phyloP scores from a whole-genome alignment of 208 protist species.

The Trypanosoma brucei region DNA sequence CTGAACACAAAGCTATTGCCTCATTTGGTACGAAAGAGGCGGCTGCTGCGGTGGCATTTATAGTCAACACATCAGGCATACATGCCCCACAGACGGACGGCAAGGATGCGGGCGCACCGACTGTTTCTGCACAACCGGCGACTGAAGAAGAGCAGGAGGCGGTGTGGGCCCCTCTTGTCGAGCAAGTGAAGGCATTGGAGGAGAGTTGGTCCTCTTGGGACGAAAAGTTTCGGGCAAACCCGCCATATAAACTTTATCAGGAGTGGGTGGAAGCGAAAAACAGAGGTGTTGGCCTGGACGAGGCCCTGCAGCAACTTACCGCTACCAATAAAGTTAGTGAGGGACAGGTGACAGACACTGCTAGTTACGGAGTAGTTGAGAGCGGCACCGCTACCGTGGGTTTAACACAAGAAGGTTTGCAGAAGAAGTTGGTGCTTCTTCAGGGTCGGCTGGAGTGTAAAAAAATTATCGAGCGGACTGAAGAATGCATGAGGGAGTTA shows the following conservation, averaged over 20 bases:
- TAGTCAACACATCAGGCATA: slow-evolving; percentile 11
- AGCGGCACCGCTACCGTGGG: background rate
- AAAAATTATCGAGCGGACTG: slow-evolving; percentile 1
- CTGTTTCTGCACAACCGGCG: slow-evolving; percentile 7
- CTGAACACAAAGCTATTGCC: slow-evolving; percentile 16
- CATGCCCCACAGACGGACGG: background rate
- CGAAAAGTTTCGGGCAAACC: slow-evolving; percentile 4
- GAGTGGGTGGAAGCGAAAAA: slow-evolving; percentile 7
- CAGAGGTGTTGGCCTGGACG: background rate
- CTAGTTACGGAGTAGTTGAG: background rate
- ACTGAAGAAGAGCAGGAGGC: slow-evolving; percentile 16
- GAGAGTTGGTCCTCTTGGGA: slow-evolving; percentile 15
- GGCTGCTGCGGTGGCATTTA: slow-evolving; percentile 18
- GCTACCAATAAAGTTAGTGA: background rate
- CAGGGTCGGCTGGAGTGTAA: slow-evolving; percentile 17
- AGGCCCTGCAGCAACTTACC: slow-evolving; percentile 9
- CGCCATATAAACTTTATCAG: slow-evolving; percentile 8
- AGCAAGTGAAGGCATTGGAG: slow-evolving; percentile 8
- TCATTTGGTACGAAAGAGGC: slow-evolving; percentile 23
- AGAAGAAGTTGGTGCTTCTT: slow-evolving; percentile 12
- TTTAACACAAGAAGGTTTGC: slow-evolving; percentile 7
- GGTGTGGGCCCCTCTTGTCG: slow-evolving; percentile 9
- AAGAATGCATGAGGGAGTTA: slow-evolving; percentile 15
- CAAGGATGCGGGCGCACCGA: background rate
- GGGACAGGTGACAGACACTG: background rate